Base-by-base conservation (phyloP, 306 rosid genomes). In the Corylus heterophylla region DNA sequence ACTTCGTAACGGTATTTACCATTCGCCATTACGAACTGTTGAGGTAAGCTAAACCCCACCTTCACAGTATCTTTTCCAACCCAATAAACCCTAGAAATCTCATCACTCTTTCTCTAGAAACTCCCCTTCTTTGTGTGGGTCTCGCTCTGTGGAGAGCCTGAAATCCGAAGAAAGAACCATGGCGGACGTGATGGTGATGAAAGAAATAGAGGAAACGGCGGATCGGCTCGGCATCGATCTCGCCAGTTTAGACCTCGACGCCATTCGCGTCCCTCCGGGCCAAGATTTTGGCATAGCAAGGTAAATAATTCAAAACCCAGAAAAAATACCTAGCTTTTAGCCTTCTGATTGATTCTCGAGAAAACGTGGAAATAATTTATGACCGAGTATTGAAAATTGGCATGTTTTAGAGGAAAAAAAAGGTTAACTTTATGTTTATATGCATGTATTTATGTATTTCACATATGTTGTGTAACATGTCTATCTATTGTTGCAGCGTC, bases 161-260 rank as follows among this genome's bases (percentile, higher is more conserved):
- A 44, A 9, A 68, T 4, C 29, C 7, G 29, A 64, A 8, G 22
- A 3, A n/a, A 7, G 16, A 69, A 71, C 29, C 82, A 87, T 94
- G 98, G 95, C 89, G 87, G 97, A 90, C 51, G 89, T 91, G 31
- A 76, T 84, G 88, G 5, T 83, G 37, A 85, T 87, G 93, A 81
- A 83, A 4, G 98, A 90, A 4, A 81, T 90, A 18, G 97, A 91
- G 71, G 91, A 72, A 6, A 89, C 94, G n/a, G 95, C 97, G 52
- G 85, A 74, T 1, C 78, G 81, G 29, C 85, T 92, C 37, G 95
- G 91, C 31, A 75, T 94, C 11, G 97, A 94, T 84, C 84, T 89
- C 16, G 79, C 89, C 12, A 74, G 76, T 54, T 0, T 92, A 35
- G 95, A 94, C 83, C 83, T 87, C 54, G 88, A 86, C 31, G 67